These are phyloP conservation scores for Hibiscus mutabilis DNA, from an alignment of 345 rosid genomes.

Conservation along the genomic window DNA sequence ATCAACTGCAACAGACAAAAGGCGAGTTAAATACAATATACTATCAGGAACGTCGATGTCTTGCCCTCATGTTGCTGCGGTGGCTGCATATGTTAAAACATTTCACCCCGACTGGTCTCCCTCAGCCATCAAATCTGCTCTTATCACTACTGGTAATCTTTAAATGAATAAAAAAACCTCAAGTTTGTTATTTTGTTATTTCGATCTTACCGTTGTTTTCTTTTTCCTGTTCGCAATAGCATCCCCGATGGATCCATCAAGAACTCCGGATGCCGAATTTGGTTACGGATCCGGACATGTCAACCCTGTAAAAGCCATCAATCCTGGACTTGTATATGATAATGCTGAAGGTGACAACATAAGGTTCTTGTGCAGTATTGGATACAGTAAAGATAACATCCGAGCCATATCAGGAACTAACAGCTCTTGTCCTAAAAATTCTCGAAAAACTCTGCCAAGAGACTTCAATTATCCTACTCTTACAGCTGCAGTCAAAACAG, in stretches of 20 bases:
- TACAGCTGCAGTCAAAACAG: background rate
- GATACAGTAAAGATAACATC: background rate
- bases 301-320: constrained; percentile 21
- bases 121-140: background rate
- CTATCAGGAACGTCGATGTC: background rate
- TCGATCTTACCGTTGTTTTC: background rate
- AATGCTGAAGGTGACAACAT: background rate
- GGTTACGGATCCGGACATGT: constrained; percentile 33
- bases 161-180: background rate
- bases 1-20: background rate
- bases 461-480: constrained; percentile 18
- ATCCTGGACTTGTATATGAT: constrained; percentile 38
- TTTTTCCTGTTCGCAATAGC: constrained; percentile 12
- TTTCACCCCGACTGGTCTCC: background rate
- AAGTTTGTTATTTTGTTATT: background rate
- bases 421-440: background rate
- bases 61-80: background rate
- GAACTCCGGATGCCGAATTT: constrained; percentile 13
- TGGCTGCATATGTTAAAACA: background rate
- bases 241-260: constrained; percentile 18
- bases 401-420: background rate
- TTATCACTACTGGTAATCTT: background rate
- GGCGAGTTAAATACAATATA: background rate
- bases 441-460: background rate
- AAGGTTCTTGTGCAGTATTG: background rate